phyloP scores from a whole-genome alignment of 306 rosid species.

The Malus orientalis region DNA sequence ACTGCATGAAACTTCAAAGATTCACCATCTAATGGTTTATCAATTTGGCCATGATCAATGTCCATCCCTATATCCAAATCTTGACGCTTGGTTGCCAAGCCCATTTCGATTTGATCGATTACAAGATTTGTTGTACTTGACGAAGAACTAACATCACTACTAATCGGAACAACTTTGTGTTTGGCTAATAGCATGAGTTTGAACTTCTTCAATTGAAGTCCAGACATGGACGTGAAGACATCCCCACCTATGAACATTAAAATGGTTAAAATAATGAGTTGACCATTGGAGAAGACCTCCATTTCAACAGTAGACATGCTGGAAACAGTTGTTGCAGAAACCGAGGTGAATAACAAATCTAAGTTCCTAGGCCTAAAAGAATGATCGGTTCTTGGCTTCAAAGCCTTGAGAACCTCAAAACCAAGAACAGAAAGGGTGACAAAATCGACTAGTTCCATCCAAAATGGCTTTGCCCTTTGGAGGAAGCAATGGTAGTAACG shows the following conservation, averaged over 20 bases:
- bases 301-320: conserved; percentile 66
- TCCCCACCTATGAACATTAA: conserved; percentile 60
- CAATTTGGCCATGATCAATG: background rate
- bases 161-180: conserved; percentile 10
- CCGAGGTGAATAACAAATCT: conserved; percentile 56
- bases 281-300: conserved; percentile 47
- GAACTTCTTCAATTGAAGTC: conserved; percentile 28
- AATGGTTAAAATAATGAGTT: conserved; percentile 33
- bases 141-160: background rate
- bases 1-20: conserved; percentile 17
- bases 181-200: conserved; percentile 23
- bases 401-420: conserved; percentile 22
- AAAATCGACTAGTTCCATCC: conserved; percentile 38
- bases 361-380: conserved; percentile 14
- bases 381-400: conserved; percentile 2
- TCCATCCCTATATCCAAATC: background rate
- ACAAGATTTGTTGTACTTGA: background rate
- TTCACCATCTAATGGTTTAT: background rate
- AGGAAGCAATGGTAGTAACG: conserved; percentile 16
- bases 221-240: conserved; percentile 47
- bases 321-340: conserved; percentile 51
- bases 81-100: background rate
- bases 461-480: conserved; percentile 17
- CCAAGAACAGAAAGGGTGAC: conserved; percentile 34
- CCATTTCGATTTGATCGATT: background rate